A percentile compares a stretch with the other conserved stretches of the same genome.
Evolutionary conservation across 1,284 basidiomycete genomes (phyloP).

Genomic region (Ustilago tritici): DNA sequence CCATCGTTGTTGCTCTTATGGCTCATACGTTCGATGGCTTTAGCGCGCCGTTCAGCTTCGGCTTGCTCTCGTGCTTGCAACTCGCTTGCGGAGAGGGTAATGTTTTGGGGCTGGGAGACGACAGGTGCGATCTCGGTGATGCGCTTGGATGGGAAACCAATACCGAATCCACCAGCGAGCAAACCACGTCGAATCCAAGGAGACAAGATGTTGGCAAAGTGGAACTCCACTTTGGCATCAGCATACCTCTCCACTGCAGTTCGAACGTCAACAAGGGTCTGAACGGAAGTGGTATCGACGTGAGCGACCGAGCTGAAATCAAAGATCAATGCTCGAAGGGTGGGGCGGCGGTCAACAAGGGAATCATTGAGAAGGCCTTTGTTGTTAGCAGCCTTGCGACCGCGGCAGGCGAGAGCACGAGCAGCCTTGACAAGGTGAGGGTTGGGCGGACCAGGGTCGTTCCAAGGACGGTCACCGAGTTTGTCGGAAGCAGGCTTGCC

Average conservation of each 20-base stretch:
- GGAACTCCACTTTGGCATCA: conserved; percentile 83
- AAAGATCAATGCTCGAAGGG: conserved; percentile 85
- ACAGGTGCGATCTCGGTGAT: conserved; percentile 63
- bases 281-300: conserved; percentile 83
- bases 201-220: conserved; percentile 87
- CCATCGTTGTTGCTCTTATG: conserved; percentile 47
- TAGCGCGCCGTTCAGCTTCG: conserved; percentile 32
- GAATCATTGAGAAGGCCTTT: conserved; percentile 50
- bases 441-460: conserved; percentile 77
- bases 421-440: conserved; percentile 44
- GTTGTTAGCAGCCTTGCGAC: conserved; percentile 24
- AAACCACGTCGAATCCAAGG: conserved; percentile 83
- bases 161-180: conserved; percentile 46
- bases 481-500: conserved; percentile 70
- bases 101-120: conserved; percentile 77
- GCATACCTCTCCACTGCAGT: conserved; percentile 88
- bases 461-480: conserved; percentile 85
- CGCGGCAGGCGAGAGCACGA: conserved; percentile 49
- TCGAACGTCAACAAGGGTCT: conserved; percentile 89
- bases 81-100: conserved; percentile 36
- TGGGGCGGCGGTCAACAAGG: conserved; percentile 74
- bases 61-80: conserved; percentile 35
- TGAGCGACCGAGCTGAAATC: conserved; percentile 85
- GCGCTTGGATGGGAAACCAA: conserved; percentile 43
- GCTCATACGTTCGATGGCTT: conserved; percentile 45